Percentiles rank a stretch among this genome's conserved stretches.
Evolutionary conservation across 805 yeast species (phyloP).

Genomic region (Spathaspora sp.): DNA sequence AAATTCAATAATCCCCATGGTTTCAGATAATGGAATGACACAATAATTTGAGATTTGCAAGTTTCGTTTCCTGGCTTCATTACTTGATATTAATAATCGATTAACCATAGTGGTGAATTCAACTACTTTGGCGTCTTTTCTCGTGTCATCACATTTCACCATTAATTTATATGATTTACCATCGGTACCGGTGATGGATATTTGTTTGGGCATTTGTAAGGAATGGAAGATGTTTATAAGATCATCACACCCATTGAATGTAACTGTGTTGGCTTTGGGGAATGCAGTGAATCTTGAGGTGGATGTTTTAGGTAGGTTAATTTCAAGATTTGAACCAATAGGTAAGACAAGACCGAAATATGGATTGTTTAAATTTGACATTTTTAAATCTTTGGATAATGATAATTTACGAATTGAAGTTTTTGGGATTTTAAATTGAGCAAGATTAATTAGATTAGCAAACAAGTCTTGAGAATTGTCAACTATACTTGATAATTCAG

Average conservation of each 20-base stretch:
- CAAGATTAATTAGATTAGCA: constrained; percentile 40
- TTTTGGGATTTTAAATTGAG: constrained; percentile 35
- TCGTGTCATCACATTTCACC: constrained; percentile 86
- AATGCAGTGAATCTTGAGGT: constrained; percentile 43
- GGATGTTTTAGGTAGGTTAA: constrained; percentile 50
- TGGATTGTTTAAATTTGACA: constrained; percentile 25
- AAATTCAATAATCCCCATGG: constrained; percentile 80
- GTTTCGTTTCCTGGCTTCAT: constrained; percentile 70
- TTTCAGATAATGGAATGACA: constrained; percentile 83
- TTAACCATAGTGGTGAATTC: constrained; percentile 87
- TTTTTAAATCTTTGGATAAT: constrained; percentile 38
- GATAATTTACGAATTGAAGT: constrained; percentile 30
- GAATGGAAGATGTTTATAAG: constrained; percentile 72
- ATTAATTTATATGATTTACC: constrained; percentile 70
- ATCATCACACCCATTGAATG: constrained; percentile 63
- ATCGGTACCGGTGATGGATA: constrained; percentile 74
- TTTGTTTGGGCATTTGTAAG: constrained; percentile 80
- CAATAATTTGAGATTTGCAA: constrained; percentile 77
- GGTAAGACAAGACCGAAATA: constrained; percentile 64
- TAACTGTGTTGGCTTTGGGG: constrained; percentile 38
- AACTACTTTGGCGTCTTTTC: constrained; percentile 93
- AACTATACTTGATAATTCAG: constrained; percentile 7
- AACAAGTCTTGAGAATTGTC: constrained; percentile 33
- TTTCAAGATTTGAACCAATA: constrained; percentile 63
- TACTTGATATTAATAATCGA: constrained; percentile 59